Conservation (phyloP, 2,329 filamentous ascomycete genomes). For the Hymenoscyphus albidus region DNA sequence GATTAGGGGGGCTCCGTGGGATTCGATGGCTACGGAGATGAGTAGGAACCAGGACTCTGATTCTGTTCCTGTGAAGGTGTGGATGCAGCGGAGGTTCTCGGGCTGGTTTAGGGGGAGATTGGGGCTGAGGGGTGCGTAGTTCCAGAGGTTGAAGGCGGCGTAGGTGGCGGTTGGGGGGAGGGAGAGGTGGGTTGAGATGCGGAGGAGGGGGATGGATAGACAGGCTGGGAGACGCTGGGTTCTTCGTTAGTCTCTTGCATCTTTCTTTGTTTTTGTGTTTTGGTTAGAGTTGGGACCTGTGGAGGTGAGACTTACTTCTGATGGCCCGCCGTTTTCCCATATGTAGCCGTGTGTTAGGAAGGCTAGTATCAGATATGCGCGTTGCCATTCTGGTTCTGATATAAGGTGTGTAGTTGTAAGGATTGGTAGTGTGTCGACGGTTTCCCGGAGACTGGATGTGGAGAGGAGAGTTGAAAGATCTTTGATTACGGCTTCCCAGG, state of each 20-base stretch:
- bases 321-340: conserved; percentile 76
- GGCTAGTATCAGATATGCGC: conserved; percentile 73
- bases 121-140: conserved; percentile 67
- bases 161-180: conserved; percentile 90
- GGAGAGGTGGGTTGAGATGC: conserved; percentile 68
- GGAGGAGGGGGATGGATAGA: conserved; percentile 72
- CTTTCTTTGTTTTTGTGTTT: background rate
- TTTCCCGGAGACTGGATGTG: conserved; percentile 57
- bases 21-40: conserved; percentile 86
- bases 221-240: conserved; percentile 63
- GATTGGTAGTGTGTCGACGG: conserved; percentile 63
- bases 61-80: conserved; percentile 82
- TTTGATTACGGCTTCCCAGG: conserved; percentile 70
- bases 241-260: conserved; percentile 20
- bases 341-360: conserved; percentile 85
- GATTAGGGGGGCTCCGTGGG: conserved; percentile 69
- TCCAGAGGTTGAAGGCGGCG: conserved; percentile 83
- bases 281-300: background rate
- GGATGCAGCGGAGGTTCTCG: conserved; percentile 65
- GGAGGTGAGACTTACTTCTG: conserved; percentile 54
- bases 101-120: conserved; percentile 38
- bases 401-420: conserved; percentile 62
- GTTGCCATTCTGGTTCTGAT: conserved; percentile 69
- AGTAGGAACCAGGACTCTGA: conserved; percentile 96
- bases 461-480: conserved; percentile 66